phyloP scores from a whole-genome alignment of 2,329 filamentous ascomycete genomes.

The Neodidymelliopsis sp. region DNA sequence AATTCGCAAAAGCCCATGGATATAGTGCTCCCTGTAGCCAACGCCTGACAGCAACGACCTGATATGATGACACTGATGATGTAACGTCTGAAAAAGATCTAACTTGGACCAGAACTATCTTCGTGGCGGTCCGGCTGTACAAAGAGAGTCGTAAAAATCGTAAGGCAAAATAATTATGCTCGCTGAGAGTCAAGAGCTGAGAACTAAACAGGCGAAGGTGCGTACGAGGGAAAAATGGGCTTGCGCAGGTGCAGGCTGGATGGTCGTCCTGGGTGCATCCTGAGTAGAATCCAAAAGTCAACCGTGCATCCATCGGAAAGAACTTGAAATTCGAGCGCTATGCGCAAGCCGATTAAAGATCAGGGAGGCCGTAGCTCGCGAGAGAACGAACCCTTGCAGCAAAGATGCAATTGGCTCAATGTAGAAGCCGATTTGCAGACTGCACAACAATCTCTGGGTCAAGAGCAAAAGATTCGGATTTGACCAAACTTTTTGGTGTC shows the following conservation, averaged over 20 bases:
- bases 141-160: constrained; percentile 15
- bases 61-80: constrained; percentile 24
- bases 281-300: too few species aligned
- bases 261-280: neutral
- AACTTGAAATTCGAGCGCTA: too few species aligned
- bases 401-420: too few species aligned
- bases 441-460: too few species aligned
- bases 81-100: constrained; percentile 8
- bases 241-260: neutral
- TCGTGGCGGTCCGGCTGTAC: neutral
- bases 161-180: constrained; percentile 15
- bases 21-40: constrained; percentile 31
- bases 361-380: too few species aligned
- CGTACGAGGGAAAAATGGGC: neutral
- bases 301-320: too few species aligned
- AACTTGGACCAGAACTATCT: neutral
- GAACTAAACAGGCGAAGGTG: constrained; percentile 6
- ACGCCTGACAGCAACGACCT: constrained; percentile 18
- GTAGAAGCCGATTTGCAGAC: too few species aligned
- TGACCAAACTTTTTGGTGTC: too few species aligned
- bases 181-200: constrained; percentile 12
- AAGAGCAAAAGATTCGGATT: too few species aligned
- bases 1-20: constrained; percentile 21
- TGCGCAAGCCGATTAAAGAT: too few species aligned
- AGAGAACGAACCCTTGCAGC: too few species aligned